Conservation (phyloP, 495 filamentous ascomycete species). For the Hypoxylon intermedium region DNA sequence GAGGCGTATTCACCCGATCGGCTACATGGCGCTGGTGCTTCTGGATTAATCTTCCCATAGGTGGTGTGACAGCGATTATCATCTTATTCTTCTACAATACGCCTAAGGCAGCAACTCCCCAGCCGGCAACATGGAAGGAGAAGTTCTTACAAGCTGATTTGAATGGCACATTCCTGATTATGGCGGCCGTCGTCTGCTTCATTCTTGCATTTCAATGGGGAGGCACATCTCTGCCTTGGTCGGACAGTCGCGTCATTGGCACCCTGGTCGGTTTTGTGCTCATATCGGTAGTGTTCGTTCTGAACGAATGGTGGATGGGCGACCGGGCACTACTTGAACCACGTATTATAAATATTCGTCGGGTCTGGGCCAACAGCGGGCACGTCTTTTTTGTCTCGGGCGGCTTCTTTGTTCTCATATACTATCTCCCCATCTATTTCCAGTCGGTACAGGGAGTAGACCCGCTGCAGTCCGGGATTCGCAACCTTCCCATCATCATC, state of each 20-base stretch:
- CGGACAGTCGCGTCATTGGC: constrained; percentile 54
- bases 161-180: constrained; percentile 43
- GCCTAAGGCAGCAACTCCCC: background rate
- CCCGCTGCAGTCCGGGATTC: constrained; percentile 54
- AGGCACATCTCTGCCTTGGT: constrained; percentile 54
- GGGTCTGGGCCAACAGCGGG: constrained; percentile 6
- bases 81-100: constrained; percentile 68
- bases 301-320: constrained; percentile 45
- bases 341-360: constrained; percentile 54
- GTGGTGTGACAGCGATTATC: constrained; percentile 37
- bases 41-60: constrained; percentile 58
- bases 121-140: constrained; percentile 37
- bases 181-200: constrained; percentile 47
- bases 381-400: too few relatives aligned
- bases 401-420: constrained; percentile 50
- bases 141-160: constrained; percentile 23
- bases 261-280: constrained; percentile 50
- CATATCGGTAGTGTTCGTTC: constrained; percentile 39
- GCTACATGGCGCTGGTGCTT: constrained; percentile 62
- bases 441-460: constrained; percentile 55
- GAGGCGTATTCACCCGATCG: constrained; percentile 61
- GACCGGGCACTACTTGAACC: constrained; percentile 54
- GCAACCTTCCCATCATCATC: constrained; percentile 60
- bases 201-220: constrained; percentile 59
- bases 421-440: constrained; percentile 71